These are phyloP conservation scores for Phytophthora chlamydospora DNA, from an alignment of 352 stramenopile genomes.

Conservation along the genomic window DNA sequence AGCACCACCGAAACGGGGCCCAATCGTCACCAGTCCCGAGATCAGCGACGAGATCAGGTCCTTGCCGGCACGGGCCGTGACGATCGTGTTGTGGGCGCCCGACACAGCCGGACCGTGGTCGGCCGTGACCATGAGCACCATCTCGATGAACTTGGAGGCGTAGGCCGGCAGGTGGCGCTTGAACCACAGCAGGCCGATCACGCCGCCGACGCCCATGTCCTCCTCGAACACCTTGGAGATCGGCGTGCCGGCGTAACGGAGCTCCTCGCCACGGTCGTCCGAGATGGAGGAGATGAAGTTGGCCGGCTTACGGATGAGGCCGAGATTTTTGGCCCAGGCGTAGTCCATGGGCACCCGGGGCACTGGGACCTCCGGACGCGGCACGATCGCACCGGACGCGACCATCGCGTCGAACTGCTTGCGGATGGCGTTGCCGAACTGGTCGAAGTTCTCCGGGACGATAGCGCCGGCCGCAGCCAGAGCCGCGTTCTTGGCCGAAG, in stretches of 20 bases:
- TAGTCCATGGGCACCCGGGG: conserved; percentile 98
- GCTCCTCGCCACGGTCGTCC: conserved; percentile 96
- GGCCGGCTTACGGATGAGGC: conserved; percentile 95
- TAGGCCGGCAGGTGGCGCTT: conserved; percentile 90
- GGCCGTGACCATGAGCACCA: conserved; percentile 97
- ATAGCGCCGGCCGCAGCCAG: conserved; percentile 90
- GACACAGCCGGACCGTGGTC: conserved; percentile 97
- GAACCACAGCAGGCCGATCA: conserved; percentile 97
- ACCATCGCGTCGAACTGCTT: conserved; percentile 91
- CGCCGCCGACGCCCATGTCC: conserved; percentile 94
- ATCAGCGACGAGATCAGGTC: conserved; percentile 96
- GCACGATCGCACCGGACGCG: conserved; percentile 78
- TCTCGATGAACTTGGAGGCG: conserved; percentile 97
- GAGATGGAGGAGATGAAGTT: conserved; percentile 98
- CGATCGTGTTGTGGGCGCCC: conserved; percentile 97
- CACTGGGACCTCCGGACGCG: conserved; percentile 88
- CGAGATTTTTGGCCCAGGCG: conserved; percentile 96
- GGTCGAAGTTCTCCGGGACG: conserved; percentile 95
- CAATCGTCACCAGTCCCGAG: conserved; percentile 96
- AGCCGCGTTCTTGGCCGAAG: conserved; percentile 94
- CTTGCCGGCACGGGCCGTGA: conserved; percentile 94
- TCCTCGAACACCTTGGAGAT: conserved; percentile 96
- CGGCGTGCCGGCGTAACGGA: conserved; percentile 94
- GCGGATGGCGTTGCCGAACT: conserved; percentile 94
- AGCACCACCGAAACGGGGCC: conserved; percentile 95